Percentiles rank a stretch among this genome's conserved stretches.
Evolutionary conservation across 2,329 filamentous ascomycete species (phyloP).

Genomic region (Cryphonectria naterciae): DNA sequence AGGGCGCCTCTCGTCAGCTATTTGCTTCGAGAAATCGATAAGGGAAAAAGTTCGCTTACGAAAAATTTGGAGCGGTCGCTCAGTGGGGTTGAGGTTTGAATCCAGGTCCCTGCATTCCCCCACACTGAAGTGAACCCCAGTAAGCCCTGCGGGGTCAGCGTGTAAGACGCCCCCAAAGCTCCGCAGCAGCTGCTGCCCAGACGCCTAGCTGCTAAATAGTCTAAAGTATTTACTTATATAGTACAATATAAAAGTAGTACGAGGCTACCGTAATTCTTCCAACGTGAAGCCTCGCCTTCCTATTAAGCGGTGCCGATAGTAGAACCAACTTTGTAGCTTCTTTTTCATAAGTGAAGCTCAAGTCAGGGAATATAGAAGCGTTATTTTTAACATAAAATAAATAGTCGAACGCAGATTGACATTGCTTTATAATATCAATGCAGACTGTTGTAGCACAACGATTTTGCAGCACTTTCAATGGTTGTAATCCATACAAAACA

Average conservation of each 20-base stretch:
- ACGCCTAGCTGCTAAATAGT: not conserved
- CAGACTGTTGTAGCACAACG: not conserved
- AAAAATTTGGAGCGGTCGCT: not conserved
- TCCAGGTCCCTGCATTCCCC: conserved; percentile 3
- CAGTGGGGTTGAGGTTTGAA: not conserved
- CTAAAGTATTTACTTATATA: not conserved
- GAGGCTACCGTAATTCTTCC: not conserved
- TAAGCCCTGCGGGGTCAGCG: not conserved
- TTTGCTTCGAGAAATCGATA: not conserved
- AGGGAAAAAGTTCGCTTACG: conserved; percentile 20
- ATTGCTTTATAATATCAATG: not conserved
- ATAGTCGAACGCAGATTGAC: not conserved
- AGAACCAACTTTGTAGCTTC: not conserved
- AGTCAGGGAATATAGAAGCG: too few relatives aligned
- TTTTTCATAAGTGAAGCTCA: too few relatives aligned
- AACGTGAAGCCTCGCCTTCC: not conserved
- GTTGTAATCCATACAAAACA: not conserved
- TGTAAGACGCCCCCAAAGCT: not conserved
- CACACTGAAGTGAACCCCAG: not conserved
- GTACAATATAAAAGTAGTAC: too few relatives aligned
- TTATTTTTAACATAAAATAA: not conserved
- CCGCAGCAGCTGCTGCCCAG: not conserved
- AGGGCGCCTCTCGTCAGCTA: not conserved
- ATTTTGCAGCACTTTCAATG: not conserved
- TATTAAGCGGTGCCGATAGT: not conserved